These are phyloP conservation scores for Termitomyces sp. DNA, from an alignment of 768 basidiomycete species.

Conservation along the genomic window DNA sequence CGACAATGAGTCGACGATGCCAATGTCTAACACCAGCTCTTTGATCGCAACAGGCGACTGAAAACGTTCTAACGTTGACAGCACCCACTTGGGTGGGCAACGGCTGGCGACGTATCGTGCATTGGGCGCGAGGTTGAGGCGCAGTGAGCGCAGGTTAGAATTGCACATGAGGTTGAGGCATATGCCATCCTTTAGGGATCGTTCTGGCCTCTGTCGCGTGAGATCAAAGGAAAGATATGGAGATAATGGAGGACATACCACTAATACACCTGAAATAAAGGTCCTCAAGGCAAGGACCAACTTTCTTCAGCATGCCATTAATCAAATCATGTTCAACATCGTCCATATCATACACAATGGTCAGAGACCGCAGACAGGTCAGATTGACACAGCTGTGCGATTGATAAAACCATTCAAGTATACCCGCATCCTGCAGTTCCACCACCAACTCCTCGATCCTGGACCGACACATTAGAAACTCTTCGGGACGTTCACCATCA, in stretches of 20 bases:
- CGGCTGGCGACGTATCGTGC: neutral
- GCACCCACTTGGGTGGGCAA: slow-evolving; percentile 7
- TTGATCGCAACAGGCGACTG: neutral
- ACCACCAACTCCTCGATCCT: slow-evolving; percentile 3
- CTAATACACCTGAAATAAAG: neutral
- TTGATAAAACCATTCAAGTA: slow-evolving; percentile 8
- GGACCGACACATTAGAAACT: neutral
- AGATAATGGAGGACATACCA: neutral
- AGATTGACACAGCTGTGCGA: slow-evolving; percentile 6
- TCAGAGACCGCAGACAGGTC: slow-evolving; percentile 4
- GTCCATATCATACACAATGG: slow-evolving; percentile 2
- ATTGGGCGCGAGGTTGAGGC: slow-evolving; percentile 6
- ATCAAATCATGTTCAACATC: neutral
- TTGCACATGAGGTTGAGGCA: neutral
- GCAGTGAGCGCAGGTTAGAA: slow-evolving; percentile 1
- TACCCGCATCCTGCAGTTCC: too few relatives aligned
- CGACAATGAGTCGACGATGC: slow-evolving; percentile 4
- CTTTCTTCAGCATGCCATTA: neutral
- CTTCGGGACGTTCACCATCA: neutral
- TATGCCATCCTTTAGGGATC: neutral
- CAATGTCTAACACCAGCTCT: slow-evolving; percentile 1
- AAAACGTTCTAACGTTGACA: slow-evolving; percentile 4
- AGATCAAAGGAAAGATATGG: neutral
- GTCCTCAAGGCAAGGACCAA: neutral
- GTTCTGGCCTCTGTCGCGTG: neutral